Conservation (phyloP, 1,139 yeast genomes). For the Citeromyces siamensis region DNA sequence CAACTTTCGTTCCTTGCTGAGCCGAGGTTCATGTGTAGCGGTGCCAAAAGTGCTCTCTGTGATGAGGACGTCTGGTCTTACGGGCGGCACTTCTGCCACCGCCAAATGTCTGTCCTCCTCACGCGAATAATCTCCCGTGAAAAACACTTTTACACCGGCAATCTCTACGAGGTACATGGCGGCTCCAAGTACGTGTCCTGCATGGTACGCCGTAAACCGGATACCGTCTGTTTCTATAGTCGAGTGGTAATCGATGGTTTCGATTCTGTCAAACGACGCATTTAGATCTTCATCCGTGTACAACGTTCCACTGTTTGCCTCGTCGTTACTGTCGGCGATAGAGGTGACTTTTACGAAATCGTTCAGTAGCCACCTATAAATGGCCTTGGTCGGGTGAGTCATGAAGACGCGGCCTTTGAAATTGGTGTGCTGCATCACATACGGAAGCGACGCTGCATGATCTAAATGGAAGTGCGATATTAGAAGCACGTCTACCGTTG, state of each 20-base stretch:
- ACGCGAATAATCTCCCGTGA: conserved; percentile 94
- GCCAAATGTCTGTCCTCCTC: conserved; percentile 94
- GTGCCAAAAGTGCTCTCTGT: conserved; percentile 97
- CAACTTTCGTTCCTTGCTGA: conserved; percentile 71
- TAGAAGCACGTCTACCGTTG: conserved; percentile 74
- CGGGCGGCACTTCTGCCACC: conserved; percentile 90
- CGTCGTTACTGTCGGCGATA: conserved; percentile 34
- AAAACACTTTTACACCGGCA: conserved; percentile 79
- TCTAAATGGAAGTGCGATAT: conserved; percentile 95
- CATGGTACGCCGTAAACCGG: conserved; percentile 94
- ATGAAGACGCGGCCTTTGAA: conserved; percentile 93
- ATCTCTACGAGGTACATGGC: conserved; percentile 95
- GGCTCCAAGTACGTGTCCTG: conserved; percentile 98
- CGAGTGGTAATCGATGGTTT: conserved; percentile 91
- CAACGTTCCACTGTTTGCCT: conserved; percentile 30
- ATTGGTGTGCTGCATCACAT: conserved; percentile 93
- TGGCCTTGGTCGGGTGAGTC: conserved; percentile 99
- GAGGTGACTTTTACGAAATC: conserved; percentile 92
- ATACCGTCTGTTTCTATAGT: conserved; percentile 92
- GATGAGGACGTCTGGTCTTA: conserved; percentile 78
- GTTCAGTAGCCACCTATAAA: conserved; percentile 85
- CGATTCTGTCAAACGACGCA: conserved; percentile 80
- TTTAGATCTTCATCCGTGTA: conserved; percentile 88
- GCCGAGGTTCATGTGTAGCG: conserved; percentile 88
- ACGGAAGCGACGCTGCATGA: conserved; percentile 96